These are phyloP conservation scores for Magnaporthiopsis incrustans DNA, from an alignment of 2,329 filamentous ascomycete genomes.

Conservation along the genomic window DNA sequence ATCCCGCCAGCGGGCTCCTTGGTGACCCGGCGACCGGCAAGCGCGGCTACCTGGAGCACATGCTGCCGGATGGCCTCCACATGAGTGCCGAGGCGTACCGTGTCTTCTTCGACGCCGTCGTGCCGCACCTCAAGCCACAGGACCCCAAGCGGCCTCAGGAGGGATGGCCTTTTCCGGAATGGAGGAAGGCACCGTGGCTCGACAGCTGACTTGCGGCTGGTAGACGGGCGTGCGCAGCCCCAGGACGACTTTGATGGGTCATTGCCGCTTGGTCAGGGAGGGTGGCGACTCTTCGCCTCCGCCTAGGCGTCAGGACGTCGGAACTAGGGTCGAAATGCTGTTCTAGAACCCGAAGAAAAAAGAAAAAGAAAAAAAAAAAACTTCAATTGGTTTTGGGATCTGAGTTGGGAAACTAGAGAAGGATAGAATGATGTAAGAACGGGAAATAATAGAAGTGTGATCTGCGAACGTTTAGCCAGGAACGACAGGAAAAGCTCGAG, in stretches of 20 bases:
- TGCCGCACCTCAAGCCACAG: conserved; percentile 38
- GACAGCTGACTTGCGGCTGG: conserved; percentile 6
- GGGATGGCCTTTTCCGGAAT: conserved; percentile 37
- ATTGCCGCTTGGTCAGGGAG: too few relatives aligned
- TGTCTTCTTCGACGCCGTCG: conserved; percentile 41
- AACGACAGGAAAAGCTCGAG: background rate
- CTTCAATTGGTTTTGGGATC: too few relatives aligned
- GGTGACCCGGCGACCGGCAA: conserved; percentile 42
- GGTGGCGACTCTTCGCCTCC: background rate
- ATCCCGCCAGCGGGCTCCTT: conserved; percentile 35
- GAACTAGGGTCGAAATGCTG: too few relatives aligned
- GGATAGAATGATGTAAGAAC: background rate
- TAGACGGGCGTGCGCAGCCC: background rate
- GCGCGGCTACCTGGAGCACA: conserved; percentile 39
- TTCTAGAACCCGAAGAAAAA: too few relatives aligned
- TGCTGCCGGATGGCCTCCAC: conserved; percentile 52
- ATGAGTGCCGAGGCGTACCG: conserved; percentile 45
- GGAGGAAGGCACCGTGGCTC: conserved; percentile 27
- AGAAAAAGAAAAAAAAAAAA: too few relatives aligned
- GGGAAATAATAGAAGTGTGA: background rate
- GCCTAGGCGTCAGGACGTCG: too few relatives aligned
- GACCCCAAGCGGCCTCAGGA: conserved; percentile 28
- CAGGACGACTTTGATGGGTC: background rate
- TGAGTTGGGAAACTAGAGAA: background rate
- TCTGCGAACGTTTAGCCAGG: background rate